Percentiles rank a stretch among this genome's conserved stretches.
Conservation (phyloP, 2,329 filamentous ascomycete genomes). For the Immersiporthe knoxdaviesiana region DNA sequence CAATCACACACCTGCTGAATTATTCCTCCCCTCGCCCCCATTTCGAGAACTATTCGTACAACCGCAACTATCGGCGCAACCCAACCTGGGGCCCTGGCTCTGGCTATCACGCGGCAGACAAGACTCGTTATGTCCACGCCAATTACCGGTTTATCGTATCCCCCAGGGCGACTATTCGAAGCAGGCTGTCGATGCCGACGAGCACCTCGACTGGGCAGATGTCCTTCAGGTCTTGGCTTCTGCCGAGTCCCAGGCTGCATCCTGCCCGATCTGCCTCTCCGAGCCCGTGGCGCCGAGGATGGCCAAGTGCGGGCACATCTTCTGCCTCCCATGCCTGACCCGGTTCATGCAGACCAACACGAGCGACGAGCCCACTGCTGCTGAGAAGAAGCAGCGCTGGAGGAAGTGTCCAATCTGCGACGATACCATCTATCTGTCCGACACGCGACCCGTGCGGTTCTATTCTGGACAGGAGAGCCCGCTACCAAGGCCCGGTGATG, state of each 20-base stretch:
- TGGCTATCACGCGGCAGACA: slow-evolving; percentile 87
- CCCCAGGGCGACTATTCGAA: slow-evolving; percentile 77
- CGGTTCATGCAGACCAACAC: slow-evolving; percentile 90
- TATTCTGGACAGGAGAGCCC: slow-evolving; percentile 86
- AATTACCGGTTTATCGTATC: slow-evolving; percentile 97
- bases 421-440: slow-evolving; percentile 89
- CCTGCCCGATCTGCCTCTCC: slow-evolving; percentile 93
- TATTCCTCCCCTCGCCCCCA: slow-evolving; percentile 80
- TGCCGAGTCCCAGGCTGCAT: slow-evolving; percentile 81
- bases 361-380: slow-evolving; percentile 62
- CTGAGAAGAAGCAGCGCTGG: slow-evolving; percentile 64
- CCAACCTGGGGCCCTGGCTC: slow-evolving; percentile 85
- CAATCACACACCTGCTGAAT: slow-evolving; percentile 95
- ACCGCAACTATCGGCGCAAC: slow-evolving; percentile 67
- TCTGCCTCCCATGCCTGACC: slow-evolving; percentile 90
- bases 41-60: slow-evolving; percentile 56
- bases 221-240: slow-evolving; percentile 92
- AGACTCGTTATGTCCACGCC: slow-evolving; percentile 87
- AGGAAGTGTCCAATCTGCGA: slow-evolving; percentile 97
- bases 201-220: slow-evolving; percentile 86
- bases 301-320: slow-evolving; percentile 97
- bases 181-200: slow-evolving; percentile 84
- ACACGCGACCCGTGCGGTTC: slow-evolving; percentile 87
- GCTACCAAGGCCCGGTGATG: slow-evolving; percentile 78
- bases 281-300: slow-evolving; percentile 92